Percentiles rank a stretch among this genome's conserved stretches.
phyloP scores from a whole-genome alignment of 768 basidiomycete species.

The Albatrellus ellisii region DNA sequence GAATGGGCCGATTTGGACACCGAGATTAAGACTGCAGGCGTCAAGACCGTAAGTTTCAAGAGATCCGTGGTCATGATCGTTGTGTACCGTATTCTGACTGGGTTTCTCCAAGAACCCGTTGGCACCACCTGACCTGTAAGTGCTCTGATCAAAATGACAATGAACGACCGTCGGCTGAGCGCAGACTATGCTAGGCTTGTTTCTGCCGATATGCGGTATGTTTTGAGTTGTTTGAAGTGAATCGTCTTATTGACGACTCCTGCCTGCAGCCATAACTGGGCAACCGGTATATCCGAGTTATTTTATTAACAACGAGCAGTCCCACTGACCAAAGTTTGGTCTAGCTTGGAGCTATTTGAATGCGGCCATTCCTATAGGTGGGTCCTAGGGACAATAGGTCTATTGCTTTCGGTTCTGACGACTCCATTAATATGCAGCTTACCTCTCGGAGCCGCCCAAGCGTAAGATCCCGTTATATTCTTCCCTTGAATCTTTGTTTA shows the following conservation, averaged over 20 bases:
- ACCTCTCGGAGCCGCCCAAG: constrained; percentile 16
- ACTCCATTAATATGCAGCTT: constrained; percentile 28
- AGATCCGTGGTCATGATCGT: too few relatives aligned
- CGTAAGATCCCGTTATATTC: not conserved
- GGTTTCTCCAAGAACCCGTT: constrained; percentile 18
- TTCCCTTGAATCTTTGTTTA: not conserved
- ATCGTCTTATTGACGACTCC: not conserved
- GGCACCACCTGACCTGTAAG: constrained; percentile 27
- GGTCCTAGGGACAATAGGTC: not conserved
- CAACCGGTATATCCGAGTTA: not conserved
- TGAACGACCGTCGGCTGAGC: constrained; percentile 1
- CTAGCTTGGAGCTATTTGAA: constrained; percentile 15
- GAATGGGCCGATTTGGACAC: constrained; percentile 20
- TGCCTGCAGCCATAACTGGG: not conserved
- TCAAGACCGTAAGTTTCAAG: constrained; percentile 22
- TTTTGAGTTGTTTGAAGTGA: not conserved
- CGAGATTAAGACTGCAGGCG: constrained; percentile 20
- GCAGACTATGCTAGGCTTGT: constrained; percentile 15
- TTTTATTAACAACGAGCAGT: too few relatives aligned
- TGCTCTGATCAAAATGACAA: not conserved
- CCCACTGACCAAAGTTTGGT: constrained; percentile 19
- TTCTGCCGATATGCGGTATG: constrained; percentile 28
- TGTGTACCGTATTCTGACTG: not conserved
- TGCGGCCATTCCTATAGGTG: constrained; percentile 18
- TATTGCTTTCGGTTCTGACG: too few relatives aligned